Percentiles rank a stretch among this genome's conserved stretches.
Conservation (phyloP, 2,329 filamentous ascomycete genomes). For the Lecanosticta acicola region DNA sequence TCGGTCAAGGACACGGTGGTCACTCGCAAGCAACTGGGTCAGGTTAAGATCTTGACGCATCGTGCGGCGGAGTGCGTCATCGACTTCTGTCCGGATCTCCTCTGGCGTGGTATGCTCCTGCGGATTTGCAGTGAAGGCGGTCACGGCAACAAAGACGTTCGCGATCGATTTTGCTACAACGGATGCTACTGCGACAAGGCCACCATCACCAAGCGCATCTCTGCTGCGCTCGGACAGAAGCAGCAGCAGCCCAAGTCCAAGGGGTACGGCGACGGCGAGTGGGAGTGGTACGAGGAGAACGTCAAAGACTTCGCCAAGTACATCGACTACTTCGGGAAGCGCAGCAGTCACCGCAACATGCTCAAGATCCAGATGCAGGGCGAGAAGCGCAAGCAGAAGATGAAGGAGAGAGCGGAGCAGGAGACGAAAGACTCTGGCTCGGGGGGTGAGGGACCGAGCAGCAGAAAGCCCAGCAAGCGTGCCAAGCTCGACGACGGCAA, state of each 20-base stretch:
- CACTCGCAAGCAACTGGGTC: slow-evolving; percentile 29
- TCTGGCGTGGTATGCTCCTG: slow-evolving; percentile 32
- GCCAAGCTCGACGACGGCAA: slow-evolving; percentile 12
- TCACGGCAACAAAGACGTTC: slow-evolving; percentile 31
- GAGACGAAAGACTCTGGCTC: slow-evolving; percentile 1
- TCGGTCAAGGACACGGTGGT: slow-evolving; percentile 30
- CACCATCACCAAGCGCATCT: slow-evolving; percentile 34
- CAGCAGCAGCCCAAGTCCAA: slow-evolving; percentile 25
- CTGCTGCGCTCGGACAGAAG: slow-evolving; percentile 32
- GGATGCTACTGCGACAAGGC: slow-evolving; percentile 33
- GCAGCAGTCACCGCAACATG: slow-evolving; percentile 25
- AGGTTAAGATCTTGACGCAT: slow-evolving; percentile 24
- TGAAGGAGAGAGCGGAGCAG: slow-evolving; percentile 5
- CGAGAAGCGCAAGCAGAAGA: slow-evolving; percentile 18
- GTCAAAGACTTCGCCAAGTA: slow-evolving; percentile 26
- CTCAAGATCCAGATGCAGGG: slow-evolving; percentile 22
- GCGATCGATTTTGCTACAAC: slow-evolving; percentile 32
- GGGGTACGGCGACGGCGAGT: slow-evolving; percentile 19
- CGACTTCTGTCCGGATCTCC: slow-evolving; percentile 34
- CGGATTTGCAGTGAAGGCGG: slow-evolving; percentile 30
- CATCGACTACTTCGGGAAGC: slow-evolving; percentile 26
- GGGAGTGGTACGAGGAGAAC: slow-evolving; percentile 26
- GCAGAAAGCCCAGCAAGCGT: slow-evolving; percentile 9
- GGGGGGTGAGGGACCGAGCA: slow-evolving; percentile 7
- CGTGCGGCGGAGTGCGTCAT: slow-evolving; percentile 32